Percentiles rank a stretch among this genome's conserved stretches.
Evolutionary conservation across 192 early-diverging fungal genomes (phyloP).

Genomic region (Mortierella claussenii): DNA sequence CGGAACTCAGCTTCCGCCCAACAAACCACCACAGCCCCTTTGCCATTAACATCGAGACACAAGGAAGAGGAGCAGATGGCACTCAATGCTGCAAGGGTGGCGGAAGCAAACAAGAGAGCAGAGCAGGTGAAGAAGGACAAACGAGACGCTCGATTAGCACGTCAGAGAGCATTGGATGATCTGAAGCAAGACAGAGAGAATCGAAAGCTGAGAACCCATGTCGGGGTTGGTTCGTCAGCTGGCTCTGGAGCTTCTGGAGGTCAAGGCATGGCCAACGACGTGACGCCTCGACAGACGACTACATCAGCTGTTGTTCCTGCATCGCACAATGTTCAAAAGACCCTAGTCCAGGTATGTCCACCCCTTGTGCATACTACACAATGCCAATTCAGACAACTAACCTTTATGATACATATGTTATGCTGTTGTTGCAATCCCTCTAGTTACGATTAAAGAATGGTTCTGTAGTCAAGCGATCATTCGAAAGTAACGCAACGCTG

Average conservation of each 20-base stretch:
- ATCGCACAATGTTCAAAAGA: not conserved
- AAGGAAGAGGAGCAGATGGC: conserved; percentile 23
- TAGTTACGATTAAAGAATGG: conserved; percentile 44
- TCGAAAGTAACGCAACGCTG: conserved; percentile 15
- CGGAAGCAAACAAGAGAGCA: conserved; percentile 24
- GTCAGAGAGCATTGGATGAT: conserved; percentile 30
- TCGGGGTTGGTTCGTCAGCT: not conserved
- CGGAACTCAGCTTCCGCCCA: not conserved
- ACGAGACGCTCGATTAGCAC: conserved; percentile 25
- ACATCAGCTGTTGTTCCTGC: not conserved
- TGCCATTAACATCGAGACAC: conserved; percentile 33
- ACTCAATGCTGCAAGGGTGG: conserved; percentile 15
- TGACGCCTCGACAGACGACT: not conserved
- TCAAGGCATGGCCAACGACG: not conserved
- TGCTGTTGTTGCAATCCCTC: no score
- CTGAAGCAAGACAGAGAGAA: conserved; percentile 42
- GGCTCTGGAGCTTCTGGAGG: not conserved
- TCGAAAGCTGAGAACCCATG: conserved; percentile 10
- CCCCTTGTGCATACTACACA: no score
- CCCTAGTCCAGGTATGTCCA: conserved; percentile 30
- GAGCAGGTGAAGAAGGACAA: conserved; percentile 27
- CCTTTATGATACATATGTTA: no score
- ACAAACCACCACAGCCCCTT: not conserved
- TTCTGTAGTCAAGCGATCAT: conserved; percentile 18
- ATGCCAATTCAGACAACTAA: no score